Evolutionary conservation across 1,284 basidiomycete species (phyloP), one percentile per base, ranked within the genome.

Genomic region (Trichosporon sp.): DNA sequence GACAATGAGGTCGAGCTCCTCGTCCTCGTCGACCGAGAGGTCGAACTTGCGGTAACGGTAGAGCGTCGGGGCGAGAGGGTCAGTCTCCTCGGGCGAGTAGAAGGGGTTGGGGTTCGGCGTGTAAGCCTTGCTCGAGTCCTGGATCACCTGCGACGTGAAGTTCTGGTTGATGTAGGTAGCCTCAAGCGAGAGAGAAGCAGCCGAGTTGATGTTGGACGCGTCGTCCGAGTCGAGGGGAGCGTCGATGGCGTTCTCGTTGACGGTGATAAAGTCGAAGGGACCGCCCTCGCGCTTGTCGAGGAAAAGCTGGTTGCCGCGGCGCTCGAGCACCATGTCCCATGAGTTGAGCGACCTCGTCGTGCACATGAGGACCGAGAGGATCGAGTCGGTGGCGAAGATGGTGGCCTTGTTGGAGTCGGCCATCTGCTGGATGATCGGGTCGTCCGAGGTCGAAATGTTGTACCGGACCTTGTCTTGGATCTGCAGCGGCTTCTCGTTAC

Each of bases 131-230:
- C 79, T 80, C 64, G 75, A 83, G 83, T 96, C 93, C 74, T 90
- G 88, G 70, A 97, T 96, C 65, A 94, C 91, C 85, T 99, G 97
- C 88, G 96, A 97, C 37, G 92, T 91, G 81, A 98, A 99, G 86
- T 98, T 98, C 84, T 98, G 94, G 87, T 98, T 98, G 87, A 99
- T 94, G 85, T 97, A 99, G 40, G 96, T 98, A 11, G 97, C 97
- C 84, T 99, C 97, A 61, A 99, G 88, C 1, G 95, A 96, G 65
- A 99, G 88, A 0, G 93, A 94, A 1, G 93, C 93, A 1, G 96
- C 94, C 12, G 94, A 91, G 86, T 99, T 99, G 86, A 98, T 94
- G 14, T 87, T 84, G 61, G 84, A 82, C 6, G 90, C 88, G 70
- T 93, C 89, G 19, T 90, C 80, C 46, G 91, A 89, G 83, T 98